phyloP scores from a whole-genome alignment of 768 basidiomycete species.

The Suillus decipiens region DNA sequence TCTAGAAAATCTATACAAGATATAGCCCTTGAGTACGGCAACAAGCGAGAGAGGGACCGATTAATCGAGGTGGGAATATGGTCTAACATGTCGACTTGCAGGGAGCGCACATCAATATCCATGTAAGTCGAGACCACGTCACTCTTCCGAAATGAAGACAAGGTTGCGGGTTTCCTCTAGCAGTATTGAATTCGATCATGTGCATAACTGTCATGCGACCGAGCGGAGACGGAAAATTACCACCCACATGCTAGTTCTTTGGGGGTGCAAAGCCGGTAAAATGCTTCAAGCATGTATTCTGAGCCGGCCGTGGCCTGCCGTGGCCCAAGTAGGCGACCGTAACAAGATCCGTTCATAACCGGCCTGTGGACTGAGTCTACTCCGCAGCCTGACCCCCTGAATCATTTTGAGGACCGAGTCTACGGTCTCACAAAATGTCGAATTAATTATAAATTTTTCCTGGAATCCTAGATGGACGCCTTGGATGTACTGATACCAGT shows the following conservation, averaged over 20 bases:
- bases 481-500: neutral
- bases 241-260: neutral
- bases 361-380: neutral
- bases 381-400: neutral
- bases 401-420: neutral
- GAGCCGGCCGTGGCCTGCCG: neutral
- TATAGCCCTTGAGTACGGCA: neutral
- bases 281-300: neutral
- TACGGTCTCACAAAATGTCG: conserved; percentile 4
- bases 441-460: neutral
- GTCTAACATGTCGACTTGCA: neutral
- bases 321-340: neutral
- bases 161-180: neutral
- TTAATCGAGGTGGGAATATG: conserved; percentile 3
- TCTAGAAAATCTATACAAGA: neutral
- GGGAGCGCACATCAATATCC: neutral
- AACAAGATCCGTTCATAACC: neutral
- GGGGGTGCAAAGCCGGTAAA: conserved; percentile 1
- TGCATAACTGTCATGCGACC: neutral
- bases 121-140: neutral
- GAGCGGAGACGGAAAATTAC: neutral
- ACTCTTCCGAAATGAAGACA: neutral
- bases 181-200: neutral
- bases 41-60: neutral
- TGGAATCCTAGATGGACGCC: neutral